These are phyloP conservation scores for Penicillium soppii DNA, from an alignment of 495 filamentous ascomycete genomes.

Conservation along the genomic window DNA sequence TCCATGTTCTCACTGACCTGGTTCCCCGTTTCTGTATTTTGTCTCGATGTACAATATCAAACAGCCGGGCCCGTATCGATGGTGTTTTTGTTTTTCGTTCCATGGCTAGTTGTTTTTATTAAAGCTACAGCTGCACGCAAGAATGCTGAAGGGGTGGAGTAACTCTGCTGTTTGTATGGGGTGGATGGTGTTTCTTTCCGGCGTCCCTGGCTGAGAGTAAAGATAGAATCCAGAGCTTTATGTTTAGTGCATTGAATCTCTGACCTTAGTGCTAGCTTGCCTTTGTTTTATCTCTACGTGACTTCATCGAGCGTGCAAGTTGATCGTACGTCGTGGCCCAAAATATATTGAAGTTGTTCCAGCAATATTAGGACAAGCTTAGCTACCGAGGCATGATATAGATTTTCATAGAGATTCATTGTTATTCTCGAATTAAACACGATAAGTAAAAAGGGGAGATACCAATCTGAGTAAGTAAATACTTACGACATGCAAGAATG, in stretches of 20 bases:
- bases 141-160: conserved; percentile 18
- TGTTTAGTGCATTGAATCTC: background rate
- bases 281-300: no score
- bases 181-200: conserved; percentile 17
- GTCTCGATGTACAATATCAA: conserved; percentile 4
- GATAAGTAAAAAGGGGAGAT: no score
- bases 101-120: background rate
- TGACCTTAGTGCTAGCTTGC: no score
- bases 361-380: no score
- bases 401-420: no score
- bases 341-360: no score
- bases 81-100: conserved; percentile 3
- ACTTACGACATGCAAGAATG: no score
- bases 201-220: conserved; percentile 20
- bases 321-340: no score
- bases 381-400: no score
- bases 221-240: conserved; percentile 9
- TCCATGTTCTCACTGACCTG: conserved; percentile 2
- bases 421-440: no score
- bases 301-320: no score
- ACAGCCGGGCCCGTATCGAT: background rate
- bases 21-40: background rate
- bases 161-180: conserved; percentile 11
- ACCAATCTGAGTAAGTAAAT: no score
- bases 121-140: conserved; percentile 8